Conservation (phyloP, 495 filamentous ascomycete species). For the Talaromyces ruber region DNA sequence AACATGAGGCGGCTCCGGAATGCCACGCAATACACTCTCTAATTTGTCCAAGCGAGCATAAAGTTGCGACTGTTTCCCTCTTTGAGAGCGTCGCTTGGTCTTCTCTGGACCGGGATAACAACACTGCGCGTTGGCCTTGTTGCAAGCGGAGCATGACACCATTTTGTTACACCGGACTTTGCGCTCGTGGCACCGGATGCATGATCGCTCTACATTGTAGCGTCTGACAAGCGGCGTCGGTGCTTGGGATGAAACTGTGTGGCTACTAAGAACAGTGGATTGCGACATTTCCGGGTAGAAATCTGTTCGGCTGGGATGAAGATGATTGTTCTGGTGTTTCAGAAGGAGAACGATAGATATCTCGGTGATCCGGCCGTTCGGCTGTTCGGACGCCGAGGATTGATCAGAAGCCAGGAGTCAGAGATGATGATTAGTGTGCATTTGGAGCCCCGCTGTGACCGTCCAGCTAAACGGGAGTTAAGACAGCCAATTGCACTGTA, state of each 20-base stretch:
- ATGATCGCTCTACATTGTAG: constrained; percentile 16
- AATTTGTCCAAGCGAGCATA: constrained; percentile 19
- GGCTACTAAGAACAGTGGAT: not conserved
- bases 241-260: not conserved
- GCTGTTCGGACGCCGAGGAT: not conserved
- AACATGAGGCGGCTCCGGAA: not conserved
- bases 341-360: not conserved
- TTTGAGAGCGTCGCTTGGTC: constrained; percentile 16
- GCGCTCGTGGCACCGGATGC: constrained; percentile 26
- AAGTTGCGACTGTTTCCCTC: constrained; percentile 13
- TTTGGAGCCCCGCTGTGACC: no score
- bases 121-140: constrained; percentile 15
- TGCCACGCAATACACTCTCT: constrained; percentile 18
- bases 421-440: no score
- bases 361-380: not conserved
- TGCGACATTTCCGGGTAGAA: not conserved
- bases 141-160: constrained; percentile 21
- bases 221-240: not conserved
- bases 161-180: constrained; percentile 29
- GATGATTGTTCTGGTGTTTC: not conserved
- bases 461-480: no score
- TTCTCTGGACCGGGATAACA: constrained; percentile 22
- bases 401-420: not conserved
- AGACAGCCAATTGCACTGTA: no score
- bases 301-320: not conserved